Conservation (phyloP, 176 grass and related monocot species). For the Dendrocalamus sinicus region DNA sequence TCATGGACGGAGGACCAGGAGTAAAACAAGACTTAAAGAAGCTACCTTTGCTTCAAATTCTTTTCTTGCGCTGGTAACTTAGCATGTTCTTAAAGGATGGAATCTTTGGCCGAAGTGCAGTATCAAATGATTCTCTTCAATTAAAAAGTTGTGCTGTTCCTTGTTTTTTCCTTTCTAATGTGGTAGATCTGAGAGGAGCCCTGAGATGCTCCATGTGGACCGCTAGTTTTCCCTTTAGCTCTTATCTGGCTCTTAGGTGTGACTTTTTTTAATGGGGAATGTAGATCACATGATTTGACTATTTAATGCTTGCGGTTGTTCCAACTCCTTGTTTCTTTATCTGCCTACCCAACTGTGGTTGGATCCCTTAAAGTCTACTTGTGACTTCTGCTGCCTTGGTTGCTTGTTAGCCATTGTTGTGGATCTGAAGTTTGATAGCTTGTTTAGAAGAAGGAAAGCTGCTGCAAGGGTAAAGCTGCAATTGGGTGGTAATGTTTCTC, state of each 20-base stretch:
- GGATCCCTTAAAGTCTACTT: slow-evolving; percentile 47
- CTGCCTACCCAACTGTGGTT: slow-evolving; percentile 32
- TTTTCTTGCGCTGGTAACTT: slow-evolving; percentile 49
- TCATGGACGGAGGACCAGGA: slow-evolving; percentile 33
- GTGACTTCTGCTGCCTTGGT: slow-evolving; percentile 39
- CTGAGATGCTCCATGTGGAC: slow-evolving; percentile 56
- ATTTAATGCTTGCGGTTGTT: slow-evolving; percentile 43
- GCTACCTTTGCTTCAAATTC: slow-evolving; percentile 53
- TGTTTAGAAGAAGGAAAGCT: slow-evolving; percentile 12
- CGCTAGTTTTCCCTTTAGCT: slow-evolving; percentile 31
- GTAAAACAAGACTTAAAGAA: slow-evolving; percentile 43
- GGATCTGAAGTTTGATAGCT: slow-evolving; percentile 46
- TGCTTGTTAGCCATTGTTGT: slow-evolving; percentile 43
- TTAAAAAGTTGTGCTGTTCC: slow-evolving; percentile 45
- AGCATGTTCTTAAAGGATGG: slow-evolving; percentile 41
- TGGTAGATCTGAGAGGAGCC: slow-evolving; percentile 56
- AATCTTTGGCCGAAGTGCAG: slow-evolving; percentile 51
- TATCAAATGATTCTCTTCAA: slow-evolving; percentile 49
- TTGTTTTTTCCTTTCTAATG: slow-evolving; percentile 56
- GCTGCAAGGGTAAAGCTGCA: slow-evolving; percentile 21
- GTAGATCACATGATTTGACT: slow-evolving; percentile 58
- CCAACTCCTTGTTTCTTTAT: slow-evolving; percentile 46
- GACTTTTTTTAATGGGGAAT: slow-evolving; percentile 51
- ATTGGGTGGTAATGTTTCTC: slow-evolving; percentile 32
- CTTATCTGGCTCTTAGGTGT: slow-evolving; percentile 44